Conservation (phyloP, 306 rosid genomes). For the Boehmeria nivea region DNA sequence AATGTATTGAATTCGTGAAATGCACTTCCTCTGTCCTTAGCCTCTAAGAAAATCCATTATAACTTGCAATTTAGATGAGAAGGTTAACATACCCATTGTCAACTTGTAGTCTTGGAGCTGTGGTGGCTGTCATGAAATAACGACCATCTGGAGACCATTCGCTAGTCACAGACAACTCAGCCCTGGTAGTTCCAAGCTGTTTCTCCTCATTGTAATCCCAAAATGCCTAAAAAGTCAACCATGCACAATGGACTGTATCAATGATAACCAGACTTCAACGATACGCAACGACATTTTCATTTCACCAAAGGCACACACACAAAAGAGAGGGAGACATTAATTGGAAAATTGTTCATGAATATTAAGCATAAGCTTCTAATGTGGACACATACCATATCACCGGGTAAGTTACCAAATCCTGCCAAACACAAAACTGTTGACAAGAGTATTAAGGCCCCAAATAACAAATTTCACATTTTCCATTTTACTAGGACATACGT, state of each 20-base stretch:
- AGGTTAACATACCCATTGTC: slow-evolving; percentile 71
- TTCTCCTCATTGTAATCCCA: slow-evolving; percentile 77
- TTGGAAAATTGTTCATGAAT: too few species aligned
- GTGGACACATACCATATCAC: slow-evolving; percentile 73
- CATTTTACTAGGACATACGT: too few species aligned
- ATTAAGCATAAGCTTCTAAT: too few species aligned
- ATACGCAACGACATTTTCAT: neutral
- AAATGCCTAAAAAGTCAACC: slow-evolving; percentile 55
- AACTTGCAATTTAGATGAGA: neutral
- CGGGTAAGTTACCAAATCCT: slow-evolving; percentile 95
- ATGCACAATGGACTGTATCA: too few species aligned
- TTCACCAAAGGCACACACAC: neutral
- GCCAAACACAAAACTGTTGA: slow-evolving; percentile 78
- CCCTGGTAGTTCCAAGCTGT: slow-evolving; percentile 64
- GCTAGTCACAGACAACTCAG: slow-evolving; percentile 89
- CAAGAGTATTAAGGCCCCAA: slow-evolving; percentile 54
- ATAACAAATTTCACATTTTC: too few species aligned
- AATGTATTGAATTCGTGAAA: too few species aligned
- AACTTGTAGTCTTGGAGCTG: slow-evolving; percentile 96
- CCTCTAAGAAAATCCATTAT: too few species aligned
- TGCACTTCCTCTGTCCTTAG: too few species aligned
- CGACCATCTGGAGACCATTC: slow-evolving; percentile 97
- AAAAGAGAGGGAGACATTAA: too few species aligned
- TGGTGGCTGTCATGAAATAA: slow-evolving; percentile 96
- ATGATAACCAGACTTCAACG: too few species aligned